Evolutionary conservation across 805 yeast genomes (phyloP).

Genomic region (Middelhovenomyces tepae): DNA sequence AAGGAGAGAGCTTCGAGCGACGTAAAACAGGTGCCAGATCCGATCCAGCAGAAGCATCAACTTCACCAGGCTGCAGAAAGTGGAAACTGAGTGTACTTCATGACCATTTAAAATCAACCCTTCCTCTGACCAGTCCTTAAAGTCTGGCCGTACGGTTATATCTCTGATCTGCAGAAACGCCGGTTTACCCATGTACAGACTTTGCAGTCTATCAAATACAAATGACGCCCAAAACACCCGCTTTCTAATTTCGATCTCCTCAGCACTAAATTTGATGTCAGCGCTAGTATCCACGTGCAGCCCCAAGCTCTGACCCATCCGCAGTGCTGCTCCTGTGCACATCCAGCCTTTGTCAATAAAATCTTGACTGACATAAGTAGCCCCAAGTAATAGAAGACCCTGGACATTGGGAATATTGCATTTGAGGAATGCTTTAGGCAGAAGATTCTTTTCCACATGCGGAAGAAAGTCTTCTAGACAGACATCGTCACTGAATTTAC

Average conservation of each 20-base stretch:
- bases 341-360: constrained; percentile 7
- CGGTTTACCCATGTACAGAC: constrained; percentile 38
- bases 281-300: constrained; percentile 4
- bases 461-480: constrained; percentile 5
- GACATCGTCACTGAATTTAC: constrained; percentile 8
- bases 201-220: constrained; percentile 35
- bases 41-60: constrained; percentile 6
- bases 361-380: constrained; percentile 9
- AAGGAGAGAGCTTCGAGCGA: constrained; percentile 7
- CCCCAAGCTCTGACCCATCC: constrained; percentile 7
- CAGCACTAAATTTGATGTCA: not conserved
- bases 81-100: constrained; percentile 4
- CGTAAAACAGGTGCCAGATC: constrained; percentile 6
- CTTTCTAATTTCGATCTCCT: constrained; percentile 22
- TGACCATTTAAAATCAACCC: constrained; percentile 3
- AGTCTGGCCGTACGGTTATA: constrained; percentile 6
- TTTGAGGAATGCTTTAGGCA: constrained; percentile 5
- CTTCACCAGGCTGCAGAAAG: constrained; percentile 5
- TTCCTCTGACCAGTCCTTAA: constrained; percentile 6
- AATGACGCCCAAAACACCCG: constrained; percentile 38
- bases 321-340: constrained; percentile 8
- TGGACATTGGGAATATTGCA: constrained; percentile 7
- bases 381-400: constrained; percentile 6
- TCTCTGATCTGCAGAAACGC: constrained; percentile 5
- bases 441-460: constrained; percentile 2